Evolutionary conservation across 2,329 filamentous ascomycete genomes (phyloP), one percentile per base, ranked within the genome.

Genomic region (Penicillium sp.): DNA sequence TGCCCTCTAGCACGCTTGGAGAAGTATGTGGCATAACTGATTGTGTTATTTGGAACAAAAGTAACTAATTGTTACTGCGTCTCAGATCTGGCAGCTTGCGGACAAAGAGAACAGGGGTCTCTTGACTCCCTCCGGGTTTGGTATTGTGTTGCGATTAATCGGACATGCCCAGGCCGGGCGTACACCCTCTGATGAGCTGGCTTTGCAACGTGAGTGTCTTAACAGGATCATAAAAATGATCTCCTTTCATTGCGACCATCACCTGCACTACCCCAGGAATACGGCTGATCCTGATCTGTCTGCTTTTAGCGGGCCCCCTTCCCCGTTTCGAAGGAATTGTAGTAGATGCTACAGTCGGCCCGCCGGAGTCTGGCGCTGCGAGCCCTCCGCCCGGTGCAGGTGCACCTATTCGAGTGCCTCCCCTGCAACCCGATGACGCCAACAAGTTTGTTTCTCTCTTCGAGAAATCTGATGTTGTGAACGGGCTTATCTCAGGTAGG

Each of bases 61-160:
- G 35, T 27, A 33, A 31, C 46, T 47, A 25, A 46, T 20, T 27
- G n/a, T n/a, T n/a, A n/a, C n/a, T 4, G 33, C 11, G 35, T 40
- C 19, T 50, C 43, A 95, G 86, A 97, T 98, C 77, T 98, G 93
- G 93, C 91, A 97, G 71, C 93, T 98, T 65, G 91, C 93, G 54
- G 93, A 98, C 72, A 89, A 81, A 53, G 91, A 97, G 72, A 98
- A 98, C 72, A 82, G 90, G 51, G 93, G 93, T 36, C 86, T 97
- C 54, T 75, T 98, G 53, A 96, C 90, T 21, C 89, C 89, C 14
- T 81, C 89, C 28, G 93, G 91, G 63, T 98, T 98, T 70, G 87
- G 90, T 46, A 80, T 95, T 63, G 93, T 94, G 42, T 71, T 98
- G 62, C 81, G 93, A 59, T 81, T 98, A 63, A 97, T 98, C 63